These are phyloP conservation scores for Primulina tabacum DNA, from an alignment of 257 asterid genomes.

Conservation along the genomic window DNA sequence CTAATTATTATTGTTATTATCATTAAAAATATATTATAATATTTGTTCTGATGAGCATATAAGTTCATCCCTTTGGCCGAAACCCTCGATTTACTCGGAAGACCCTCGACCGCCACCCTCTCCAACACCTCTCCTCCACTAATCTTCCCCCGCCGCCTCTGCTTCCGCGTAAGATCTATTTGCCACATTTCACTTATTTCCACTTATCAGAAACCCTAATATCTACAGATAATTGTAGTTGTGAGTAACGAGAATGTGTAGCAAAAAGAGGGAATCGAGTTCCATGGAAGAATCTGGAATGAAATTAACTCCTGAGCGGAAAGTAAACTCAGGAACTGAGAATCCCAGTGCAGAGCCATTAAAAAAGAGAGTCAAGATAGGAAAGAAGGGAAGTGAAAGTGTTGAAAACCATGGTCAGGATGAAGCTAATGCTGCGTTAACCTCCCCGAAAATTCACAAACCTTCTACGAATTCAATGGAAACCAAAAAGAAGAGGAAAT, in stretches of 20 bases:
- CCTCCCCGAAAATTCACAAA: constrained; percentile 29
- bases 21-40: too few relatives aligned
- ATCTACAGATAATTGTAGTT: constrained; percentile 18
- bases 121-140: neutral
- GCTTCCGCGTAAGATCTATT: too few relatives aligned
- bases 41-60: too few relatives aligned
- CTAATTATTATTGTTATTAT: too few relatives aligned
- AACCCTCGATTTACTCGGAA: too few relatives aligned
- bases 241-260: constrained; percentile 41
- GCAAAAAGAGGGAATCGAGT: constrained; percentile 54
- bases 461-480: constrained; percentile 61
- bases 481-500: constrained; percentile 55
- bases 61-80: neutral
- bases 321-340: constrained; percentile 22
- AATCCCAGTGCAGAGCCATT: constrained; percentile 36
- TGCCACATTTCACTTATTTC: too few relatives aligned
- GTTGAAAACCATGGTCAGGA: constrained; percentile 27
- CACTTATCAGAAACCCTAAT: neutral
- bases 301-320: constrained; percentile 21
- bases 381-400: constrained; percentile 37
- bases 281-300: constrained; percentile 34
- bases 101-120: neutral
- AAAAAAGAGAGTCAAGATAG: constrained; percentile 57
- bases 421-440: constrained; percentile 36
- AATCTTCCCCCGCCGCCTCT: too few relatives aligned